A percentile compares a stretch with the other conserved stretches of the same genome.
These are phyloP conservation scores for Microthlaspi erraticum DNA, from an alignment of 345 rosid genomes.

Conservation along the genomic window DNA sequence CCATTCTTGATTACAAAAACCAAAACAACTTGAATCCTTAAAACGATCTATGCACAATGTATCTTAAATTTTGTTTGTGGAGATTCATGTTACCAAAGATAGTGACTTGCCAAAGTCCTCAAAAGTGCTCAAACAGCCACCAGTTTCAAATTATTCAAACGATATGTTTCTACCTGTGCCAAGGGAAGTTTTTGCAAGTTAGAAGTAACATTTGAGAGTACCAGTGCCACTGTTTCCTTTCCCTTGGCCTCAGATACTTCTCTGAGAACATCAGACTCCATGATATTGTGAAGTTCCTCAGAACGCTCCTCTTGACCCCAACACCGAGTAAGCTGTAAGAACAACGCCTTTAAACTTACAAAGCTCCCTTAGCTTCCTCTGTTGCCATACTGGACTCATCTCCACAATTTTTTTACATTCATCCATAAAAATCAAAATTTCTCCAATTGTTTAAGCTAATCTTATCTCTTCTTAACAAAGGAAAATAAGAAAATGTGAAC, in stretches of 20 bases:
- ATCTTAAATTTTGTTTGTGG: too few relatives aligned
- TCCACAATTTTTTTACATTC: constrained; percentile 68
- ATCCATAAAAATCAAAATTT: neutral
- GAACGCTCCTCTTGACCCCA: constrained; percentile 65
- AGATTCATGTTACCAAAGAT: too few relatives aligned
- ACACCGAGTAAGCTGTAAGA: constrained; percentile 63
- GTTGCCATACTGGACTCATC: constrained; percentile 87
- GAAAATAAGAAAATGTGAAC: neutral
- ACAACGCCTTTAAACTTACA: constrained; percentile 58
- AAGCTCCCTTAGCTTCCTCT: constrained; percentile 64
- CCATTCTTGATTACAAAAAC: neutral
- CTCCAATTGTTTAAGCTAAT: neutral
- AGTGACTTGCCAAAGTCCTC: too few relatives aligned
- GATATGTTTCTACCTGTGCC: too few relatives aligned
- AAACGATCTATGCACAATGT: neutral
- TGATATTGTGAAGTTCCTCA: constrained; percentile 72
- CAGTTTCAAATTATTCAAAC: too few relatives aligned
- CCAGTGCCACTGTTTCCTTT: constrained; percentile 81
- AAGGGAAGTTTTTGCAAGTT: too few relatives aligned
- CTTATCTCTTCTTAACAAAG: neutral
- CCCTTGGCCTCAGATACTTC: constrained; percentile 67
- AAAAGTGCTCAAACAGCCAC: neutral
- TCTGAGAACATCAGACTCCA: constrained; percentile 63
- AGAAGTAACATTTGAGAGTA: neutral
- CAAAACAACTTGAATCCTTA: neutral